Conservation (phyloP, 169 alveolate species). For the Fabrea salina region DNA sequence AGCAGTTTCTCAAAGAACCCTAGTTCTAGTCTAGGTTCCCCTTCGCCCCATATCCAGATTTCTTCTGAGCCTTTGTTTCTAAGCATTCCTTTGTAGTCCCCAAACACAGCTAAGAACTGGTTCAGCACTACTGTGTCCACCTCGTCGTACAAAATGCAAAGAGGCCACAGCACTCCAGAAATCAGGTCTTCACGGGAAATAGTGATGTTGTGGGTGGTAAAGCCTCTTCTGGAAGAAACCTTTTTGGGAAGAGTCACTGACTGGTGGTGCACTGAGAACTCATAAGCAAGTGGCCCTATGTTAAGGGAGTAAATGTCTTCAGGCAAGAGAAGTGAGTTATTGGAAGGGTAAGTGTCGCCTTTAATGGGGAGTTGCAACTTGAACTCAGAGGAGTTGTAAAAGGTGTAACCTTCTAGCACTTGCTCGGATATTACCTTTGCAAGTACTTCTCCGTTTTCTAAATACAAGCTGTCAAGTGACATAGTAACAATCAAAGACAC, state of each 20-base stretch:
- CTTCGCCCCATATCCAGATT: slow-evolving; percentile 18
- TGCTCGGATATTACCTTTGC: background rate
- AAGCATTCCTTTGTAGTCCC: slow-evolving; percentile 1
- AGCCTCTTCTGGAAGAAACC: background rate
- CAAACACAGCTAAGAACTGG: background rate
- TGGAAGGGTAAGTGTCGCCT: background rate
- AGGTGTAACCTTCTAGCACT: background rate
- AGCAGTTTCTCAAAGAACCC: background rate
- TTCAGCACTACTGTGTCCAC: slow-evolving; percentile 14
- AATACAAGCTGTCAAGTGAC: background rate
- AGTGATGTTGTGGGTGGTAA: background rate
- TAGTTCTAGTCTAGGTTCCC: background rate
- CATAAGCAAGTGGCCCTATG: background rate
- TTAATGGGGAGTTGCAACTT: background rate
- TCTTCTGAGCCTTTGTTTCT: background rate
- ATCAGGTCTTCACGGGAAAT: background rate
- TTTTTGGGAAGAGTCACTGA: background rate
- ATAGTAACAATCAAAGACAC: background rate
- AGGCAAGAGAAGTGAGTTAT: background rate
- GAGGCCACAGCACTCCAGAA: background rate
- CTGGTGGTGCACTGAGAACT: background rate
- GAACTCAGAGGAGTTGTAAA: background rate
- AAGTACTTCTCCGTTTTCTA: background rate
- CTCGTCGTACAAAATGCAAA: background rate
- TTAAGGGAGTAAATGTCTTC: slow-evolving; percentile 11